Percentiles rank a stretch among this genome's conserved stretches.
These are phyloP conservation scores for Sicyos baderoa DNA, from an alignment of 306 rosid species.

Conservation along the genomic window DNA sequence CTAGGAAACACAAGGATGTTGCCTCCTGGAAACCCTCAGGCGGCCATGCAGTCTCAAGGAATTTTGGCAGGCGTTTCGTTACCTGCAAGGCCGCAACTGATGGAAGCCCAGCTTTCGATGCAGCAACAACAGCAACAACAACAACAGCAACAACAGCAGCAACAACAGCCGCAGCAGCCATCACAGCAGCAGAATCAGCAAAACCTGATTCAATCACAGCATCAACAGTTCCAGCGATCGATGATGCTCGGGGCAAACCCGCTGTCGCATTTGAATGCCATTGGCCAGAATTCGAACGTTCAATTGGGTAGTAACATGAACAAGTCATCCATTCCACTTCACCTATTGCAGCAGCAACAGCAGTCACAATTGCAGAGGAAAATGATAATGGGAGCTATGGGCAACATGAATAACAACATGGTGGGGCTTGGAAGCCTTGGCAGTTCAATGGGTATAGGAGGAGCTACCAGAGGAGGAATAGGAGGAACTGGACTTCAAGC, in stretches of 20 bases:
- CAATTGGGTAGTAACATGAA: conserved; percentile 63
- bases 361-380: conserved; percentile 64
- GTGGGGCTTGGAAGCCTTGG: conserved; percentile 67
- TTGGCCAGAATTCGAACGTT: conserved; percentile 65
- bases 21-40: conserved; percentile 80
- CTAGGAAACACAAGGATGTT: conserved; percentile 66
- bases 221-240: conserved; percentile 69
- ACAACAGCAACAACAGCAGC: conserved; percentile 27
- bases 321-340: conserved; percentile 52
- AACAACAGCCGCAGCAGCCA: not conserved
- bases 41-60: conserved; percentile 89
- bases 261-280: conserved; percentile 54
- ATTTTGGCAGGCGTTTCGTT: conserved; percentile 57
- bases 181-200: conserved; percentile 58
- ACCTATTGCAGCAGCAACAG: conserved; percentile 29
- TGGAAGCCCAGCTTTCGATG: conserved; percentile 57
- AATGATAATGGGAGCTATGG: conserved; percentile 74
- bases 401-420: conserved; percentile 54
- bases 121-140: conserved; percentile 21
- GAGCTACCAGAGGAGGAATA: conserved; percentile 68
- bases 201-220: conserved; percentile 55
- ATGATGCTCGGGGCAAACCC: conserved; percentile 61
- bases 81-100: conserved; percentile 60
- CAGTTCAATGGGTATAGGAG: conserved; percentile 55
- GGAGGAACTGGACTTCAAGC: conserved; percentile 79